These are phyloP conservation scores for Daldinia concentrica DNA, from an alignment of 495 filamentous ascomycete genomes.

Conservation along the genomic window DNA sequence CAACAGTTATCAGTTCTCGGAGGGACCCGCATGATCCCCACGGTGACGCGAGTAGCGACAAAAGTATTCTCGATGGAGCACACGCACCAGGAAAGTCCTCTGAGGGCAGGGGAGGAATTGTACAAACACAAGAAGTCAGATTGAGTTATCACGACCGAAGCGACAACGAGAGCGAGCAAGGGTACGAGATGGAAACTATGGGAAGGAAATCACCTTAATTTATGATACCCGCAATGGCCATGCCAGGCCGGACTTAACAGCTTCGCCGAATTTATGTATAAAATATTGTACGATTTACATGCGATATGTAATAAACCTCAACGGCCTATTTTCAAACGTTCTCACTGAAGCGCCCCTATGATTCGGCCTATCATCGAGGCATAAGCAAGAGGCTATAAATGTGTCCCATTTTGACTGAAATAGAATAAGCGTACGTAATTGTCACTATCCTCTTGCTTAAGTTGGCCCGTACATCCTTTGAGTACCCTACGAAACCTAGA, in stretches of 20 bases:
- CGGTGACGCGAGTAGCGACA: slow-evolving; percentile 41
- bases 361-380: not conserved
- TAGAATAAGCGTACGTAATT: too few relatives aligned
- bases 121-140: slow-evolving; percentile 42
- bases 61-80: slow-evolving; percentile 38
- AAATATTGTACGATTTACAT: not conserved
- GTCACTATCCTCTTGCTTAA: too few relatives aligned
- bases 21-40: slow-evolving; percentile 24
- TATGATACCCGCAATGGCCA: slow-evolving; percentile 5
- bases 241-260: not conserved
- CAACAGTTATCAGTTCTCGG: slow-evolving; percentile 25
- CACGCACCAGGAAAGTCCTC: slow-evolving; percentile 21
- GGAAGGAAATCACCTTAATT: slow-evolving; percentile 28
- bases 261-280: not conserved
- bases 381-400: too few relatives aligned
- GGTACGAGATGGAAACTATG: slow-evolving; percentile 42
- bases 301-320: not conserved
- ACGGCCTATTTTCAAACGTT: not conserved
- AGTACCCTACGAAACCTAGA: too few relatives aligned
- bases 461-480: too few relatives aligned
- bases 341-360: not conserved
- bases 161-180: slow-evolving; percentile 38
- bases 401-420: too few relatives aligned
- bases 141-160: slow-evolving; percentile 37
- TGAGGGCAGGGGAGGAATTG: slow-evolving; percentile 19